phyloP scores from a whole-genome alignment of 129 eudicot species.

The Artemisia annua region DNA sequence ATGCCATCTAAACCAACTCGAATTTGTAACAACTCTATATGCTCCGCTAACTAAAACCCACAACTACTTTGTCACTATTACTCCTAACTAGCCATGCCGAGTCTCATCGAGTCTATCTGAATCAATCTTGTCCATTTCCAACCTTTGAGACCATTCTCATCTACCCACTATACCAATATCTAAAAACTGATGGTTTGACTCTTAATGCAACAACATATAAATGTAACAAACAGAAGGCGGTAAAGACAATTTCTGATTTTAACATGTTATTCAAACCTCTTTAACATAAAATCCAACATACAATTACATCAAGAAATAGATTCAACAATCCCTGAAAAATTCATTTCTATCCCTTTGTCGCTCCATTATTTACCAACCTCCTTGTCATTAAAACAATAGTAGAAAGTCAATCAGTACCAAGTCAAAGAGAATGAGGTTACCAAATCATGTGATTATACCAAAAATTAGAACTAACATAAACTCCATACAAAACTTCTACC shows the following conservation, averaged over 20 bases:
- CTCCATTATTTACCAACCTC: slow-evolving; percentile 23
- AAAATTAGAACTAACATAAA: neutral
- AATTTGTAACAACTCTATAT: too few relatives aligned
- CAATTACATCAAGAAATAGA: neutral
- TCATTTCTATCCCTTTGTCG: slow-evolving; percentile 29
- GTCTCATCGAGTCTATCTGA: too few relatives aligned
- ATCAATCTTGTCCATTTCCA: too few relatives aligned
- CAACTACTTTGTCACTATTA: too few relatives aligned
- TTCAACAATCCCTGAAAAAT: neutral
- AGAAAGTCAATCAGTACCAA: neutral
- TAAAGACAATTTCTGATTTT: neutral
- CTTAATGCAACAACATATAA: neutral
- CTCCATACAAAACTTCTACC: too few relatives aligned
- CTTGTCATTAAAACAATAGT: slow-evolving; percentile 20
- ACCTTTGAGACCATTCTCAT: too few relatives aligned
- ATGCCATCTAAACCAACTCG: too few relatives aligned
- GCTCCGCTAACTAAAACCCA: too few relatives aligned
- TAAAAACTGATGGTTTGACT: too few relatives aligned
- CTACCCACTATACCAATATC: too few relatives aligned
- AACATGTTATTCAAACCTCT: neutral
- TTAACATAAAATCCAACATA: neutral
- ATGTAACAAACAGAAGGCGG: neutral
- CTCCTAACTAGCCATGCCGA: too few relatives aligned
- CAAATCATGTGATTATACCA: neutral
- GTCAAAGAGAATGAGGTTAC: neutral